These are phyloP conservation scores for Diplocarpon mali DNA, from an alignment of 2,329 filamentous ascomycete species.

Conservation along the genomic window DNA sequence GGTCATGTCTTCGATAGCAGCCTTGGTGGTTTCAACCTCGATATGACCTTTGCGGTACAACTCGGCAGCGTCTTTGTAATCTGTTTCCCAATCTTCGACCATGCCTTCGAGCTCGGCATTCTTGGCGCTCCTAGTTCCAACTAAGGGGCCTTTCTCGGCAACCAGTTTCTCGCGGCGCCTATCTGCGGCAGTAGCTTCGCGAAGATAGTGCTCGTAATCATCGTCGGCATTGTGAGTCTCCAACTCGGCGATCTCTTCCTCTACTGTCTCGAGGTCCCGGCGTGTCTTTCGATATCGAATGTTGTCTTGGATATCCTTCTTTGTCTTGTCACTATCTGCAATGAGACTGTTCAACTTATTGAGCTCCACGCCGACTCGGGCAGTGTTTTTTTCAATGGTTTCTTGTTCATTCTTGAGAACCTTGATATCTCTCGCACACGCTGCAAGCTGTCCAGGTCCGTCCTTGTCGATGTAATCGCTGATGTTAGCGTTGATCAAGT, in stretches of 20 bases:
- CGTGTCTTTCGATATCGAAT: slow-evolving; percentile 71
- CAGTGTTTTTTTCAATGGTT: slow-evolving; percentile 49
- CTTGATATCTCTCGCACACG: slow-evolving; percentile 59
- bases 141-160: slow-evolving; percentile 62
- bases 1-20: slow-evolving; percentile 79
- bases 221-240: slow-evolving; percentile 42
- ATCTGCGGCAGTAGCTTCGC: slow-evolving; percentile 58
- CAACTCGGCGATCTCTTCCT: slow-evolving; percentile 60
- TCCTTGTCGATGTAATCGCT: slow-evolving; percentile 66
- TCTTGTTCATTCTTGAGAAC: slow-evolving; percentile 60
- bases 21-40: slow-evolving; percentile 82
- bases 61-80: slow-evolving; percentile 71
- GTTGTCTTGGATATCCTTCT: slow-evolving; percentile 82
- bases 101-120: slow-evolving; percentile 67
- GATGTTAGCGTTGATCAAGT: slow-evolving; percentile 66
- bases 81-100: slow-evolving; percentile 69
- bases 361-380: slow-evolving; percentile 29
- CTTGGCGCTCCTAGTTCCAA: slow-evolving; percentile 72
- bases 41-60: slow-evolving; percentile 84
- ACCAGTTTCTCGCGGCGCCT: slow-evolving; percentile 56
- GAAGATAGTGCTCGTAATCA: slow-evolving; percentile 48
- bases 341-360: slow-evolving; percentile 71
- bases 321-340: slow-evolving; percentile 69
- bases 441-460: slow-evolving; percentile 59
- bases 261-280: slow-evolving; percentile 55